Base-by-base conservation (phyloP, 768 basidiomycete genomes). In the Tulasnella sp. region DNA sequence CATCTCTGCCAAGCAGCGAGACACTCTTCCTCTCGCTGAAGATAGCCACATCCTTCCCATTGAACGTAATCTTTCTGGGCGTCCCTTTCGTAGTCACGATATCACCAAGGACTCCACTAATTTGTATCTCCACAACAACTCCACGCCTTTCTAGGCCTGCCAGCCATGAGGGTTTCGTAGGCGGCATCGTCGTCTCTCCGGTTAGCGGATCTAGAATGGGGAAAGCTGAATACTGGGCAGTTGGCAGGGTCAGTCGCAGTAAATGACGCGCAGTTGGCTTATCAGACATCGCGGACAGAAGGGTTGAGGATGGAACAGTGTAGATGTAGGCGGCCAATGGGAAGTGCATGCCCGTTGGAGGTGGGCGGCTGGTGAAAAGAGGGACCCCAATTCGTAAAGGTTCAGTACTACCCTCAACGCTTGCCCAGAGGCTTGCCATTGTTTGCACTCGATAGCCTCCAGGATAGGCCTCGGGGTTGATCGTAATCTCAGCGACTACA, bases 201-300 rank as follows among this genome's bases (percentile, higher is more conserved):
- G 85, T 86, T 62, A 95, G 73, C 9, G 93, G 93, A 70, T 95
- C 89, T 50, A 79, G 74, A 34, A 94, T 78, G 2, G 86, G 84
- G 30, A 84, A 79, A 47, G 83, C 23, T 68, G 85, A 81, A 67
- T 83, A 89, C 63, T 84, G 85, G 19, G 88, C 84, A 1, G 90
- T 95, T 2, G 93, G 93, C 17, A 96, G 71, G 41, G 79, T 81
- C 53, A 97, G 65, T 51, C 88, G 77, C 13, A 97, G 64, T 48
- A 96, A 71, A 71, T 96, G 91, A 47, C 90, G 78, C 2, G 77
- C 76, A 7, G 80, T 75, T 32, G 71, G 70, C 48, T 74, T 76
- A 38, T 87, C 84, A 21, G 89, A 87, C 65, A 87, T 88, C 42
- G 65, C 70, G 19, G 72, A 73, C 58, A 71, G 65, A 60, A 89